Evolutionary conservation across 2,329 filamentous ascomycete genomes (phyloP), one percentile per base, ranked within the genome.

Genomic region (Exserohilum rostratum): DNA sequence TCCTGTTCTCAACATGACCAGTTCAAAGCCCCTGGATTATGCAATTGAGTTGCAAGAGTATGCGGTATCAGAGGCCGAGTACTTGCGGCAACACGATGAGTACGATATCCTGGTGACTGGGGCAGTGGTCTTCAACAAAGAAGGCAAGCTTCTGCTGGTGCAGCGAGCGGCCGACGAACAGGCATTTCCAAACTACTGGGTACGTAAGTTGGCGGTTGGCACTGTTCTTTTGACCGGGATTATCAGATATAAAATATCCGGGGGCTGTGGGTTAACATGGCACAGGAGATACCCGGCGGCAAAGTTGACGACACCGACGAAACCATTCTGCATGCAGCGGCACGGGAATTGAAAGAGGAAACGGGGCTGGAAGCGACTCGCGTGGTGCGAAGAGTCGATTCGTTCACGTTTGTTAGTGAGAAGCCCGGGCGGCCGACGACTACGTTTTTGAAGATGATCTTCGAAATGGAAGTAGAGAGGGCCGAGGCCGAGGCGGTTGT

Each of bases 271-370:
- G 12, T 53, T 62, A 39, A 65, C 33, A 39, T 10, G 3, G 37
- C 31, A 10, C 29, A 82, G 82, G 83, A 85, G 59, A 73, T 80
- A 1, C 82, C 83, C 3, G 82, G 82, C 6, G 83, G 83, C 2
- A 77, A 76, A 11, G 73, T 75, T 25, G 82, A 84, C 33, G 62
- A 70, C 10, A 68, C 67, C 0, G 82, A 85, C 53, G 63, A 71
- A 12, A 82, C 78, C 0, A 71, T 85, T 30, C 66, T 84, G 0
- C 77, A 81, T 46, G 78, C 77, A 1, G 78, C 79, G 2, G 81
- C 74, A 9, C 76, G 82, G 6, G 82, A 84, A 58, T 67, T 83
- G 10, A 75, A 77, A 37, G 82, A 85, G 64, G 82, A 85, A 61
- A 79, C 79, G 0, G 82, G 82, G 0, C 67, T 85, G 18, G 70